Percentiles rank a stretch among this genome's conserved stretches.
Conservation (phyloP, 495 filamentous ascomycete genomes). For the Aspergillus sclerotiicarbonarius region DNA sequence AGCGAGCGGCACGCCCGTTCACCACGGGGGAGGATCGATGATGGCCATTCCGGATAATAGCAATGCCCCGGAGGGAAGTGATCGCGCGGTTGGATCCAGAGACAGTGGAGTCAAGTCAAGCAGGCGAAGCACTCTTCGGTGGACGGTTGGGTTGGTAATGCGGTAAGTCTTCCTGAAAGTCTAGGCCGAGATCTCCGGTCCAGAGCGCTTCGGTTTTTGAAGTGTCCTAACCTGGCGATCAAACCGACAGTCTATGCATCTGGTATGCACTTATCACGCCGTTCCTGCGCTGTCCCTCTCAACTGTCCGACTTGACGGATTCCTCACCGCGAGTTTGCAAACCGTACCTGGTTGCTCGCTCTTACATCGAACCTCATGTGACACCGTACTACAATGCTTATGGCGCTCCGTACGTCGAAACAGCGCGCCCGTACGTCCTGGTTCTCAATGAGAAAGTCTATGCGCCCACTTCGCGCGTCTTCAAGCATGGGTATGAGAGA, state of each 20-base stretch:
- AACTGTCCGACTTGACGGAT: constrained; percentile 61
- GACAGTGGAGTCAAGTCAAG: constrained; percentile 18
- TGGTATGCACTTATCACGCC: constrained; percentile 85
- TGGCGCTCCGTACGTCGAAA: constrained; percentile 76
- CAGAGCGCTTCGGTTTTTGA: neutral
- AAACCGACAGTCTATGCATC: constrained; percentile 59
- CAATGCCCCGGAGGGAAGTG: constrained; percentile 21
- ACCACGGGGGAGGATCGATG: constrained; percentile 3
- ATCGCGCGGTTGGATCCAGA: constrained; percentile 16
- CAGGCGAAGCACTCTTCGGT: constrained; percentile 40
- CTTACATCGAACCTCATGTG: constrained; percentile 69
- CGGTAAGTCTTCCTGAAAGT: constrained; percentile 48
- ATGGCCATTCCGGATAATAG: constrained; percentile 33
- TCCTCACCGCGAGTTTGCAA: constrained; percentile 78
- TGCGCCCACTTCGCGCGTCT: constrained; percentile 61
- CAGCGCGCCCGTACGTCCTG: constrained; percentile 70
- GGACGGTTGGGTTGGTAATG: constrained; percentile 56
- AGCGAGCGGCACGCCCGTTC: constrained; percentile 1
- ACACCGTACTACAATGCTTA: constrained; percentile 86
- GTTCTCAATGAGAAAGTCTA: constrained; percentile 64
- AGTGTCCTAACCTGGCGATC: neutral
- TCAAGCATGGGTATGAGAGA: constrained; percentile 59
- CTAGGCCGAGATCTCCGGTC: neutral
- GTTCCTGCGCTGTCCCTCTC: constrained; percentile 77
- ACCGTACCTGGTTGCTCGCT: constrained; percentile 71